Conservation (phyloP, 805 yeast species). For the Metschnikowia colocasiae region DNA sequence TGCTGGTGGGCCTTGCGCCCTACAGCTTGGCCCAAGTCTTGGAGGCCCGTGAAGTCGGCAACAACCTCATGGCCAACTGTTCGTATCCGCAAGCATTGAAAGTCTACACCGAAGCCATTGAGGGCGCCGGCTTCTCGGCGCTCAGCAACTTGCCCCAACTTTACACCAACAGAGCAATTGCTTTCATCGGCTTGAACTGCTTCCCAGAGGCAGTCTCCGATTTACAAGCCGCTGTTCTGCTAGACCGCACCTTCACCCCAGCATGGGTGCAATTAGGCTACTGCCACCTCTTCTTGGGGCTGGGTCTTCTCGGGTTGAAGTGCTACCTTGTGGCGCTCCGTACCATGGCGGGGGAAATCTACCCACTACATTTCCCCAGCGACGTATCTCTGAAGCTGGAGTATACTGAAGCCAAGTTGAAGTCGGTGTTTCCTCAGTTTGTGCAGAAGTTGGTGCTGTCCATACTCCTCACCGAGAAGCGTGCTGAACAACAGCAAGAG, state of each 20-base stretch:
- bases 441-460: conserved; percentile 34
- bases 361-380: conserved; percentile 23
- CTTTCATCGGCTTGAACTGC: conserved; percentile 40
- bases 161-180: conserved; percentile 38
- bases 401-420: conserved; percentile 23
- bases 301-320: conserved; percentile 29
- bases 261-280: conserved; percentile 45
- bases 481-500: conserved; percentile 37
- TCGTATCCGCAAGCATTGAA: conserved; percentile 40
- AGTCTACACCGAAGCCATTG: conserved; percentile 36
- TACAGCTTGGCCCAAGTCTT: conserved; percentile 2
- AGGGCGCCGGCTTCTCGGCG: conserved; percentile 18
- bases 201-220: conserved; percentile 38
- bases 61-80: conserved; percentile 34
- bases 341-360: conserved; percentile 28
- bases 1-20: conserved; percentile 3
- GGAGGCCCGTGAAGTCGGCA: conserved; percentile 37
- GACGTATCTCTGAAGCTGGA: conserved; percentile 14
- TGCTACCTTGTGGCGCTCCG: conserved; percentile 33
- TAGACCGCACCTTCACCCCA: conserved; percentile 34
- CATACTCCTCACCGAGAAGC: conserved; percentile 31
- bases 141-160: conserved; percentile 27
- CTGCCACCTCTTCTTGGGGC: conserved; percentile 41
- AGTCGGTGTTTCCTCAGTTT: conserved; percentile 35
- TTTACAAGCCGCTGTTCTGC: conserved; percentile 29